These are phyloP conservation scores for Oemleria cerasiformis DNA, from an alignment of 306 rosid genomes.

Conservation along the genomic window DNA sequence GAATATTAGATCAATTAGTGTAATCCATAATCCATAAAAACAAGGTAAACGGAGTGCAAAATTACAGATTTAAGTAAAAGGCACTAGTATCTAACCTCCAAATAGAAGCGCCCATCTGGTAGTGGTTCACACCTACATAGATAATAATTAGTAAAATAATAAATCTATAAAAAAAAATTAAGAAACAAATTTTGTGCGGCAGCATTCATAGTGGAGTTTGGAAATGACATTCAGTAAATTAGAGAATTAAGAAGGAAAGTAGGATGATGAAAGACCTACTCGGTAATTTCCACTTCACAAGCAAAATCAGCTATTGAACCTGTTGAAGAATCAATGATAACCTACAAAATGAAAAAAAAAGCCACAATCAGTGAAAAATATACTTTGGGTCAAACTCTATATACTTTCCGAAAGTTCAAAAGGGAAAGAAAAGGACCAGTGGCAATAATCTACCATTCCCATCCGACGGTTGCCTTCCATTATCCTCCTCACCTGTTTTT, in stretches of 20 bases:
- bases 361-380: slow-evolving; percentile 26
- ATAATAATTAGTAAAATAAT: not conserved
- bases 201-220: slow-evolving; percentile 11
- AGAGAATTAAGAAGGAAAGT: slow-evolving; percentile 12
- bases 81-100: slow-evolving; percentile 58
- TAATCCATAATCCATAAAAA: slow-evolving; percentile 3
- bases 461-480: slow-evolving; percentile 98
- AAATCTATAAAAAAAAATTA: not conserved
- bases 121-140: slow-evolving; percentile 90
- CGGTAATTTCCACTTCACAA: slow-evolving; percentile 98
- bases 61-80: not conserved
- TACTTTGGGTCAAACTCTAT: slow-evolving; percentile 22
- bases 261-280: slow-evolving; percentile 59
- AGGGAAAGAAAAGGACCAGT: slow-evolving; percentile 28
- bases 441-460: slow-evolving; percentile 88
- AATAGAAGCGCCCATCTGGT: slow-evolving; percentile 95
- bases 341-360: slow-evolving; percentile 55
- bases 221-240: not conserved
- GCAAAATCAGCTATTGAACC: slow-evolving; percentile 82
- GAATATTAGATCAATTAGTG: slow-evolving; percentile 4
- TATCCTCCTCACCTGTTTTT: slow-evolving; percentile 82
- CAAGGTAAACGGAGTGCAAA: not conserved
- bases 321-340: slow-evolving; percentile 63
- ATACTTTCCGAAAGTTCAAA: slow-evolving; percentile 22
- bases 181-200: not conserved